Evolutionary conservation across 108 stramenopile species (phyloP).

Genomic region (Parietichytrium sp.): DNA sequence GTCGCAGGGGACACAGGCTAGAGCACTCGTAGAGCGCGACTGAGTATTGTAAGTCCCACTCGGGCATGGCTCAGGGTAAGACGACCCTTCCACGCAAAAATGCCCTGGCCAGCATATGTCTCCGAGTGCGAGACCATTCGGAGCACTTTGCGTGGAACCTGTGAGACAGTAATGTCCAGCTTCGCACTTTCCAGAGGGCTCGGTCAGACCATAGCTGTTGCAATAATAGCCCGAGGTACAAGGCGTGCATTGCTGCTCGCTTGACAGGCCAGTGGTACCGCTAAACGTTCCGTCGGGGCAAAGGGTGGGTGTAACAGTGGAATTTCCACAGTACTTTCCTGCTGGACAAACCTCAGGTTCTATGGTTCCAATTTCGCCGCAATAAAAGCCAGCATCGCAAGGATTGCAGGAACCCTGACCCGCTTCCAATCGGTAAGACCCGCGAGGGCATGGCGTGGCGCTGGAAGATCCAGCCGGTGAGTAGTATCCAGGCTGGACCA

Average conservation of each 20-base stretch:
- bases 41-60: conserved; percentile 44
- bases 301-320: neutral
- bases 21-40: neutral
- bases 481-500: neutral
- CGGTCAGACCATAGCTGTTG: conserved; percentile 26
- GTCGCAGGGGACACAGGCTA: conserved; percentile 49
- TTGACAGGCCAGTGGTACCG: conserved; percentile 42
- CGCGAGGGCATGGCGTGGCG: neutral
- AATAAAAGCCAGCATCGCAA: conserved; percentile 38
- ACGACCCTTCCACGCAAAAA: conserved; percentile 54
- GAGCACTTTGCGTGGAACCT: conserved; percentile 46
- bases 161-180: conserved; percentile 57
- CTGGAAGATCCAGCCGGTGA: neutral
- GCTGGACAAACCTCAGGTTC: neutral
- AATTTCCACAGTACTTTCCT: conserved; percentile 41
- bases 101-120: conserved; percentile 54
- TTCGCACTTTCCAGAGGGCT: conserved; percentile 43
- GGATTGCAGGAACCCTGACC: conserved; percentile 19
- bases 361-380: neutral
- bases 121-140: conserved; percentile 32
- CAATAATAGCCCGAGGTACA: conserved; percentile 54
- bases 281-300: conserved; percentile 55
- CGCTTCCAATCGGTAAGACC: neutral
- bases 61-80: conserved; percentile 47
- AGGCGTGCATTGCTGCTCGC: conserved; percentile 39